These are phyloP conservation scores for Xylaria sp. DNA, from an alignment of 2,329 filamentous ascomycete genomes.

Conservation along the genomic window DNA sequence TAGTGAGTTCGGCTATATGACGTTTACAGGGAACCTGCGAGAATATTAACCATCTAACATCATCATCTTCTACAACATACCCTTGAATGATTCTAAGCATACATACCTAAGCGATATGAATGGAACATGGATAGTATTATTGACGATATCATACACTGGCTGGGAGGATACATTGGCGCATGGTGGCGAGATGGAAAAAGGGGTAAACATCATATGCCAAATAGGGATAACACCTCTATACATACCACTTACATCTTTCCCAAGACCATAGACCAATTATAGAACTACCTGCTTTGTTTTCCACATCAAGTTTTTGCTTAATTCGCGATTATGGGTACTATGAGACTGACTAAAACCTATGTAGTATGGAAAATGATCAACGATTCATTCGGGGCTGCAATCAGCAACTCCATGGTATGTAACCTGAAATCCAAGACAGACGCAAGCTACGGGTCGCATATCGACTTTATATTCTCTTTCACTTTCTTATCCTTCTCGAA, in stretches of 20 bases:
- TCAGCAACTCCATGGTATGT: too few relatives aligned
- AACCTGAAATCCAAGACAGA: not conserved
- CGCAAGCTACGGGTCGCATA: too few relatives aligned
- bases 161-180: not conserved
- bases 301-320: not conserved
- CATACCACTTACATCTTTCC: not conserved
- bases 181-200: not conserved
- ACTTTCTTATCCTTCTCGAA: too few relatives aligned
- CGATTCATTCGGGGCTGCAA: not conserved
- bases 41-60: not conserved
- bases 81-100: not conserved
- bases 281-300: slow-evolving; percentile 22
- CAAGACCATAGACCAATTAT: not conserved
- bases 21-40: not conserved
- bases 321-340: not conserved
- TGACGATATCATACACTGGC: not conserved
- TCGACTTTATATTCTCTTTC: too few relatives aligned
- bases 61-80: not conserved
- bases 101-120: not conserved
- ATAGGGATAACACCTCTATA: not conserved
- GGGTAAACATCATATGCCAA: not conserved
- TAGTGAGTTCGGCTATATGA: not conserved
- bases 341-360: not conserved
- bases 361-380: too few relatives aligned
- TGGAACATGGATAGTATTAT: not conserved